Conservation (phyloP, 2,329 filamentous ascomycete genomes). For the Colletotrichum euphorbiae region DNA sequence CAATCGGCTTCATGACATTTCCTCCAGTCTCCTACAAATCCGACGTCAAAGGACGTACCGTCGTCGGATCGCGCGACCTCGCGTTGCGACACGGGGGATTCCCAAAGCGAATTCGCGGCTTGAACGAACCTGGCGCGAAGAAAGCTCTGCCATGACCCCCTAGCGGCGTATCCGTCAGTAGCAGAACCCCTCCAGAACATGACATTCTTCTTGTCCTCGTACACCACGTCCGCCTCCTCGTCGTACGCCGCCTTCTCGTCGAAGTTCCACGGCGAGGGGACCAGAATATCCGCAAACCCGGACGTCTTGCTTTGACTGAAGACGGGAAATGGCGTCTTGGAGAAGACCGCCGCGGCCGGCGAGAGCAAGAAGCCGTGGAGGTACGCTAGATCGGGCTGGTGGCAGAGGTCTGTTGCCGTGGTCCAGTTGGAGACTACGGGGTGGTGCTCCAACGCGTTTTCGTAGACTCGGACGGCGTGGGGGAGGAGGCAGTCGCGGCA, state of each 20-base stretch:
- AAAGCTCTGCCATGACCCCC: conserved; percentile 67
- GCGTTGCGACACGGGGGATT: conserved; percentile 28
- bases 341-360: conserved; percentile 44
- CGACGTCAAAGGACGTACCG: conserved; percentile 46
- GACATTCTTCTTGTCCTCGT: conserved; percentile 60
- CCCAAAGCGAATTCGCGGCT: conserved; percentile 55
- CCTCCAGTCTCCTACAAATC: conserved; percentile 53
- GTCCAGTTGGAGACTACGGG: conserved; percentile 50
- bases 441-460: conserved; percentile 46
- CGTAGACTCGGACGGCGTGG: conserved; percentile 47
- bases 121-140: conserved; percentile 70
- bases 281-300: conserved; percentile 65
- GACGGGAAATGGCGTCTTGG: conserved; percentile 61
- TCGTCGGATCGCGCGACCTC: conserved; percentile 8
- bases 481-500: conserved; percentile 50
- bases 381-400: conserved; percentile 60
- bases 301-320: conserved; percentile 67
- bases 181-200: conserved; percentile 67
- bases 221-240: conserved; percentile 53
- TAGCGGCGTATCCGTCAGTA: conserved; percentile 61
- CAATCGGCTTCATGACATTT: conserved; percentile 51
- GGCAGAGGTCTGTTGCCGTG: conserved; percentile 56
- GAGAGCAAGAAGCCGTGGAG: conserved; percentile 64
- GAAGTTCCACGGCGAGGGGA: conserved; percentile 52
- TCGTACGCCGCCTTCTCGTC: conserved; percentile 54